These are phyloP conservation scores for Fusarium redolens DNA, from an alignment of 2,329 filamentous ascomycete species.

Conservation along the genomic window DNA sequence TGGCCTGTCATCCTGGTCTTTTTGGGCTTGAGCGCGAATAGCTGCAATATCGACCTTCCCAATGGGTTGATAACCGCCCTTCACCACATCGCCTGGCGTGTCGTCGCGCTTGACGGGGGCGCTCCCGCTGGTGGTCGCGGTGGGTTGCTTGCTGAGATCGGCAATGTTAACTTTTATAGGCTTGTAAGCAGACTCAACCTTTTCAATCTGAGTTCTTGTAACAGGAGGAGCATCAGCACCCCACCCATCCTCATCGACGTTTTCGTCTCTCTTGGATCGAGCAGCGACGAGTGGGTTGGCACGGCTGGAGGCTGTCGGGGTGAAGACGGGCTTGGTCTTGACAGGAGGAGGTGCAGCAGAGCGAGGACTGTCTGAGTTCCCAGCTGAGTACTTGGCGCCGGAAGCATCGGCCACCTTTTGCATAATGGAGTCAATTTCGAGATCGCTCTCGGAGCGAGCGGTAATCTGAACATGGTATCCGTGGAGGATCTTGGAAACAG, in stretches of 20 bases:
- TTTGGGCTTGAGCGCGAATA: slow-evolving; percentile 80
- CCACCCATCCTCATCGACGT: slow-evolving; percentile 89
- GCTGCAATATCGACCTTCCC: slow-evolving; percentile 98
- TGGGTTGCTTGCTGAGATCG: slow-evolving; percentile 80
- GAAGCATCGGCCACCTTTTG: slow-evolving; percentile 96
- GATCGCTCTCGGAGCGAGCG: slow-evolving; percentile 88
- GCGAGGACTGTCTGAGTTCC: slow-evolving; percentile 65
- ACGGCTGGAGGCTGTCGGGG: slow-evolving; percentile 71
- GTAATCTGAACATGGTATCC: slow-evolving; percentile 99
- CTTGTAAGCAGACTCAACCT: slow-evolving; percentile 91
- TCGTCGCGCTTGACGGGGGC: slow-evolving; percentile 59
- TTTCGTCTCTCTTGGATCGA: slow-evolving; percentile 68
- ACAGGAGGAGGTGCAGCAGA: slow-evolving; percentile 73
- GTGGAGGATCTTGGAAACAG: slow-evolving; percentile 91
- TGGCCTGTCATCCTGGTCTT: slow-evolving; percentile 80
- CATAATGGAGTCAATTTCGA: slow-evolving; percentile 87
- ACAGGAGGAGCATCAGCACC: slow-evolving; percentile 92
- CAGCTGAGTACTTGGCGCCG: slow-evolving; percentile 90
- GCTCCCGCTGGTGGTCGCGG: slow-evolving; percentile 72
- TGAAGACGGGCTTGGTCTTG: slow-evolving; percentile 92
- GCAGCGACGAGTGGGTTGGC: slow-evolving; percentile 75
- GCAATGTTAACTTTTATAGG: slow-evolving; percentile 96
- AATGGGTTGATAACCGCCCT: slow-evolving; percentile 89
- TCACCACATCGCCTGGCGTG: slow-evolving; percentile 73
- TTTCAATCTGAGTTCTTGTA: slow-evolving; percentile 87